Evolutionary conservation across 306 rosid genomes (phyloP).

Genomic region (Cicer cuneatum): DNA sequence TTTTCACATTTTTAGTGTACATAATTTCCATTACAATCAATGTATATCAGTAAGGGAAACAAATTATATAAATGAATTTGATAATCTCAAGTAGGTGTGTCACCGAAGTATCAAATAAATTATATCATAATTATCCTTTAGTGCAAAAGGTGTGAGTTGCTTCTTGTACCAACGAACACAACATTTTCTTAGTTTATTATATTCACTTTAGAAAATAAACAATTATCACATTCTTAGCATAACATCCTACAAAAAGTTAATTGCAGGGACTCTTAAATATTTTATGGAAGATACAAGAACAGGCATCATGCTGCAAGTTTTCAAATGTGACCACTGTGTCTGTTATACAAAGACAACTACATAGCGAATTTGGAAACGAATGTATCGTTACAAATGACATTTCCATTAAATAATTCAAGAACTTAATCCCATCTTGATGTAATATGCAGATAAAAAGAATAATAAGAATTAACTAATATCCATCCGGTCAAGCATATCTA

Average conservation of each 20-base stretch:
- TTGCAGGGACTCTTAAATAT: neutral
- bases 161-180: neutral
- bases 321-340: neutral
- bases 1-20: neutral
- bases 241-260: neutral
- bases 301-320: conserved; percentile 12
- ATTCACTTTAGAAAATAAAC: neutral
- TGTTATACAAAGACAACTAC: conserved; percentile 1
- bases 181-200: neutral
- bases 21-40: neutral
- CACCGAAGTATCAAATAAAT: neutral
- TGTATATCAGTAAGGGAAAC: neutral
- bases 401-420: neutral
- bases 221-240: neutral
- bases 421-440: conserved; percentile 1
- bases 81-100: neutral
- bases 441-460: conserved; percentile 3
- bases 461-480: conserved; percentile 49
- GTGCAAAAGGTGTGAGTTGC: neutral
- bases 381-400: conserved; percentile 26
- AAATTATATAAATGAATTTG: neutral
- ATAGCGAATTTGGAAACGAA: neutral
- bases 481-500: conserved; percentile 77
- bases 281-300: conserved; percentile 14
- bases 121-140: neutral